Conservation (phyloP, 2,329 filamentous ascomycete species). For the Verticillium alfalfae region DNA sequence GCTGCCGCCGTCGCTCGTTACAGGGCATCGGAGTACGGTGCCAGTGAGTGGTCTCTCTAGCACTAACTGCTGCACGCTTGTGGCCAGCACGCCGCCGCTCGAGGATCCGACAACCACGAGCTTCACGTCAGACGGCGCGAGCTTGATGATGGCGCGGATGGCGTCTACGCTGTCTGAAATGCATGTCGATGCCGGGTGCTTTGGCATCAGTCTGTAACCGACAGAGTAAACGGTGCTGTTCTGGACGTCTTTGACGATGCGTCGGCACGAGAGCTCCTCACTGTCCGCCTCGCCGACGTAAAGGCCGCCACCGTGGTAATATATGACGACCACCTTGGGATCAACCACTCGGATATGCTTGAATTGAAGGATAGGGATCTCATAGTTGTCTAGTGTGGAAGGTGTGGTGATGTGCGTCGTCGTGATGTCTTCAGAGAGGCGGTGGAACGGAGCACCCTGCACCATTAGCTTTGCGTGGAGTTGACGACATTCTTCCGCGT, state of each 20-base stretch:
- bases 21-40: conserved; percentile 40
- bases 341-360: conserved; percentile 8
- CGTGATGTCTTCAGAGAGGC: conserved; percentile 26
- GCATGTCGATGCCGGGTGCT: conserved; percentile 29
- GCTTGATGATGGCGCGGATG: conserved; percentile 18
- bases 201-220: conserved; percentile 39
- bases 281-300: conserved; percentile 41
- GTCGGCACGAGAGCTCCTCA: conserved; percentile 41
- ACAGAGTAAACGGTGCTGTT: conserved; percentile 33
- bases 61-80: conserved; percentile 30
- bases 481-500: conserved; percentile 32
- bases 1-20: conserved; percentile 37
- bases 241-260: conserved; percentile 25
- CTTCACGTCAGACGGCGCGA: conserved; percentile 9
- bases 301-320: conserved; percentile 44
- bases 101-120: conserved; percentile 38
- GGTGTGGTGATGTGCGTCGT: conserved; percentile 19
- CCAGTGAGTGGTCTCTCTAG: conserved; percentile 25
- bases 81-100: conserved; percentile 41
- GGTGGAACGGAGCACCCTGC: conserved; percentile 25
- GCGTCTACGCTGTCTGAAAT: conserved; percentile 34
- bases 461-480: conserved; percentile 28
- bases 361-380: conserved; percentile 31
- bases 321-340: conserved; percentile 27
- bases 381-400: conserved; percentile 24